Base-by-base conservation (phyloP, 768 basidiomycete species). In the Porphyrellus cyaneotinctus region DNA sequence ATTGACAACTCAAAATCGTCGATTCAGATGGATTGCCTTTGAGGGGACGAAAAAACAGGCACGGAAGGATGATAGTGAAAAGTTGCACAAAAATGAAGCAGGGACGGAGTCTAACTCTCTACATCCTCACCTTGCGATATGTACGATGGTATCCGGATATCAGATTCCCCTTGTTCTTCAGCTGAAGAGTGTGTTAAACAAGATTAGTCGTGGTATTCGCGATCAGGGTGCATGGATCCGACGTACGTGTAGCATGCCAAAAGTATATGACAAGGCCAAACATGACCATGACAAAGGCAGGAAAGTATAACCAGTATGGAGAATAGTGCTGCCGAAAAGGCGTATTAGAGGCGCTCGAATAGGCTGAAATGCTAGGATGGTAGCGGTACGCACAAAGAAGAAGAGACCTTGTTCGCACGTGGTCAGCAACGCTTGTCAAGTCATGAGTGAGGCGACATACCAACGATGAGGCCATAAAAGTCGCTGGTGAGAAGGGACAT, bases 251-350 rank as follows among this genome's bases (percentile, higher is more conserved):
- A 4, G 84, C 80, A 62, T 79, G 73, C 89, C 91, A 94, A 74
- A 93, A 93, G 71, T 94, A 94, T 20, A 83, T 78, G 60, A 93
- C 73, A 2, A 94, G 78, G 2, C 91, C 91, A 18, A 69, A 43
- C 43, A 93, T 73, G 56, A 91, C 82, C 35, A 91, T 74, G 0
- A 68, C 78, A 62, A 87, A 94, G 1, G 91, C 80, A 51, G 85
- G 72, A 71, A 94, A 94, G 75, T 94, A 93, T 9, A 94, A 74
- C 90, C 91, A 94, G 72, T 82, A 93, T 15, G 91, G 91, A 39
- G 71, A 69, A 71, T 86, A 92, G 59, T 90, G 86, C 89, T 92
- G 58, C 49, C 50, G 24, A 42, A 41, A 14, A 32, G 44, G 9
- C 18, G 26, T 4, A 26, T 60, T 20, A 58, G 51, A 33, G 15